Base-by-base conservation (phyloP, 345 rosid species). In the Boechera retrofracta region DNA sequence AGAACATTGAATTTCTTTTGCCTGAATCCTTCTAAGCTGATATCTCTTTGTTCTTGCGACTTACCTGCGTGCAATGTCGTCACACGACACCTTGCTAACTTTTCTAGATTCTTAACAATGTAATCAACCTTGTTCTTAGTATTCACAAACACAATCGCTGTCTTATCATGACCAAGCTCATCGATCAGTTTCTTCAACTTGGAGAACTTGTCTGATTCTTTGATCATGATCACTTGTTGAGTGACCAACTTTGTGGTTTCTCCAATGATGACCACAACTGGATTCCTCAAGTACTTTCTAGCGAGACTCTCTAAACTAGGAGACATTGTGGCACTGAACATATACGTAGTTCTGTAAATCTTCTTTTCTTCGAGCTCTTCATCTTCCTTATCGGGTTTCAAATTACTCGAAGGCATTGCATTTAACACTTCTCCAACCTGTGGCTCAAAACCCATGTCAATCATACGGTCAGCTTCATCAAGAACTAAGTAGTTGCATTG, bases 401-500 rank as follows among this genome's bases (percentile, higher is more conserved):
- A 74, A 82, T 94, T 89, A 77, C 95, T 94, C 0, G 97, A 92
- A 3, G 98, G 97, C 97, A 92, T 90, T 2, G 95, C 98, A 24
- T 94, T 95, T 73, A 92, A 68, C 29, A 94, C 98, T 1, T 88
- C 97, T 44, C 85, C 69, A 45, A 94, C 97, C 74, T 94, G 97
- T 0, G 93, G 95, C 85, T 92, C 98, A 42, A 90, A 92, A 75
- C 92, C 97, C 97, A 90, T 87, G 79, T 94, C 97, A 12, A 94
- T 92, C 98, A 94, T 92, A 49, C 95, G 83, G 77, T 92, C 97
- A 62, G 98, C 98, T 81, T 94, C 98, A 77, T 94, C 98, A 71
- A 94, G 97, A 76, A 94, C 98, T 49, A 94, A 92, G 74, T 92
- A 92, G 62, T 90, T 89, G 53, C 98, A 94, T 71, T 90, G 95